phyloP scores from a whole-genome alignment of 2,329 filamentous ascomycete species.

The Fusarium chaquense region DNA sequence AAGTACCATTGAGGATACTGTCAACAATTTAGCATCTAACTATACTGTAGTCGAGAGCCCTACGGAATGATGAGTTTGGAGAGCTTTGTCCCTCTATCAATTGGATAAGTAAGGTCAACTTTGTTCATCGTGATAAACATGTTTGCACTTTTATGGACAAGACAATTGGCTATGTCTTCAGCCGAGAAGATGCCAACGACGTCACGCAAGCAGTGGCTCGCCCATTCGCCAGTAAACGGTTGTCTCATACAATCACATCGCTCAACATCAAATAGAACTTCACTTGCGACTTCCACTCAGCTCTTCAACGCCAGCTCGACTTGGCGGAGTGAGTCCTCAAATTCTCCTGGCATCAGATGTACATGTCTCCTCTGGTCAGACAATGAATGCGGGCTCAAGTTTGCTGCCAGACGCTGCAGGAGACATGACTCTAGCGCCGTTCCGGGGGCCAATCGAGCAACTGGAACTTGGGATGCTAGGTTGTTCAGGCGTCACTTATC shows the following conservation, averaged over 20 bases:
- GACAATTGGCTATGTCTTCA: constrained; percentile 13
- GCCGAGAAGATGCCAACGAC: background rate
- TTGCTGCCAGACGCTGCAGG: constrained; percentile 28
- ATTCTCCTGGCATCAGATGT: constrained; percentile 41
- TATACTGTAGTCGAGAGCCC: constrained; percentile 3
- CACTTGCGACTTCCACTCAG: constrained; percentile 25
- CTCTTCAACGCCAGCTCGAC: constrained; percentile 24
- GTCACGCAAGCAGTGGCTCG: constrained; percentile 3
- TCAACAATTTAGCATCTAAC: constrained; percentile 5
- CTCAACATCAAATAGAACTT: background rate
- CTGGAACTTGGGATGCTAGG: background rate
- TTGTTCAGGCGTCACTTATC: constrained; percentile 4
- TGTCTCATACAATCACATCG: background rate
- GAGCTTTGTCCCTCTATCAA: constrained; percentile 10
- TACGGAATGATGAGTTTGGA: constrained; percentile 4
- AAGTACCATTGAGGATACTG: background rate
- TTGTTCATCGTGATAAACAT: constrained; percentile 9
- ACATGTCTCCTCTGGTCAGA: background rate
- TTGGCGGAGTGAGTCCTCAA: constrained; percentile 21
- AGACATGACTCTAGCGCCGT: constrained; percentile 31
- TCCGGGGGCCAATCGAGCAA: background rate
- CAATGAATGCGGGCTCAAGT: constrained; percentile 10
- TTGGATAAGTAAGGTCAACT: constrained; percentile 6
- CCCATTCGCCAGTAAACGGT: constrained; percentile 3
- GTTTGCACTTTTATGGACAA: constrained; percentile 10